Percentiles rank a stretch among this genome's conserved stretches.
phyloP scores from a whole-genome alignment of 2,329 filamentous ascomycete genomes.

The Alternaria gansuensis region DNA sequence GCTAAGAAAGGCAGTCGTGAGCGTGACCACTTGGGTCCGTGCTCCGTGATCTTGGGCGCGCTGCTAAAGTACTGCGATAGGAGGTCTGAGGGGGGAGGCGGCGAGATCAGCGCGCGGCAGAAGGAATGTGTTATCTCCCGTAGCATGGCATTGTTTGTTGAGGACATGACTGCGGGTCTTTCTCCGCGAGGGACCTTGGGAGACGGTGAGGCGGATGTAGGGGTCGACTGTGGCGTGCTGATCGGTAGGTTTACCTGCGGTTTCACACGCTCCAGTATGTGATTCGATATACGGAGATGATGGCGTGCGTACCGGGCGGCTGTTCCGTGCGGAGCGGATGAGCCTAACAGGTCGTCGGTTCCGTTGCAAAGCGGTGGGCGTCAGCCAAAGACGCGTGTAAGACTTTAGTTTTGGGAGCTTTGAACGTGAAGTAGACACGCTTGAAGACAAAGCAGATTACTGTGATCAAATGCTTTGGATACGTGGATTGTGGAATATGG shows the following conservation, averaged over 20 bases:
- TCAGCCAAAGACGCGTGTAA: slow-evolving; percentile 21
- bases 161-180: slow-evolving; percentile 21
- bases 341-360: slow-evolving; percentile 21
- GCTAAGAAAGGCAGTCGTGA: slow-evolving; percentile 53
- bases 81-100: slow-evolving; percentile 37
- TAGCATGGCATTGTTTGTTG: slow-evolving; percentile 29
- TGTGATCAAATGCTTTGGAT: slow-evolving; percentile 8
- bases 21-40: slow-evolving; percentile 53
- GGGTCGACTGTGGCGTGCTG: neutral
- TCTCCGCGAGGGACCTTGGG: slow-evolving; percentile 1
- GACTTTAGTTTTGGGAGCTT: slow-evolving; percentile 16
- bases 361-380: slow-evolving; percentile 20
- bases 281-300: slow-evolving; percentile 8
- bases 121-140: slow-evolving; percentile 40
- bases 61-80: slow-evolving; percentile 41
- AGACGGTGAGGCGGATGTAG: slow-evolving; percentile 9
- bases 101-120: slow-evolving; percentile 42
- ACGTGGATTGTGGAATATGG: neutral
- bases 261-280: slow-evolving; percentile 2
- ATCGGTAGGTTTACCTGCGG: neutral
- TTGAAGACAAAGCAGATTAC: slow-evolving; percentile 7
- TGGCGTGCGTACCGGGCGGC: slow-evolving; percentile 17
- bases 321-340: slow-evolving; percentile 14
- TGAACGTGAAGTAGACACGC: slow-evolving; percentile 7
- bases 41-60: slow-evolving; percentile 53